These are phyloP conservation scores for Candida sanyaensis DNA, from an alignment of 1,139 yeast species.

Conservation along the genomic window DNA sequence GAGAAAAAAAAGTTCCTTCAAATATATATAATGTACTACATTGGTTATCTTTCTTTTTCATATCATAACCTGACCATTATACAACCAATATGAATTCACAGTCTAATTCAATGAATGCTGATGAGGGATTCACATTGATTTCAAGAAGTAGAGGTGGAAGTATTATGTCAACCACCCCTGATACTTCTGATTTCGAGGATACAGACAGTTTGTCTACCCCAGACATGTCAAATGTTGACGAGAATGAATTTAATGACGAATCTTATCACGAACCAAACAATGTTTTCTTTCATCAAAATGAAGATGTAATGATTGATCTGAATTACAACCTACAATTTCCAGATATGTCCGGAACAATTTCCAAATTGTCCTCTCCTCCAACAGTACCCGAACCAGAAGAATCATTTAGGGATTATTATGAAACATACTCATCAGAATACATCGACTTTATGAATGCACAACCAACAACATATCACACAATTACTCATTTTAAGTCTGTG, in stretches of 20 bases:
- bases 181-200: constrained; percentile 3
- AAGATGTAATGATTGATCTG: not conserved
- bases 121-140: constrained; percentile 4
- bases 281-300: not conserved
- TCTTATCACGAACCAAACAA: not conserved
- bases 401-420: constrained; percentile 23
- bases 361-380: not conserved
- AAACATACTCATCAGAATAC: constrained; percentile 47
- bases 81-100: not conserved
- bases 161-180: constrained; percentile 7
- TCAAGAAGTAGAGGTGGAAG: constrained; percentile 3
- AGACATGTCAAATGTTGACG: constrained; percentile 4
- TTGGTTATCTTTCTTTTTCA: not conserved
- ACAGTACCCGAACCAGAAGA: not conserved
- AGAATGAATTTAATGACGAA: not conserved
- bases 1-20: not conserved
- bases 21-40: too few relatives aligned
- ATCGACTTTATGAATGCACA: constrained; percentile 58
- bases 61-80: too few relatives aligned
- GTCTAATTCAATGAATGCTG: not conserved
- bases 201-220: constrained; percentile 2
- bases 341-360: constrained; percentile 2
- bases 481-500: constrained; percentile 41
- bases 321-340: constrained; percentile 1
- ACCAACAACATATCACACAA: constrained; percentile 67